Base-by-base conservation (phyloP, 495 filamentous ascomycete species). In the Staphylotrichum longicolle region DNA sequence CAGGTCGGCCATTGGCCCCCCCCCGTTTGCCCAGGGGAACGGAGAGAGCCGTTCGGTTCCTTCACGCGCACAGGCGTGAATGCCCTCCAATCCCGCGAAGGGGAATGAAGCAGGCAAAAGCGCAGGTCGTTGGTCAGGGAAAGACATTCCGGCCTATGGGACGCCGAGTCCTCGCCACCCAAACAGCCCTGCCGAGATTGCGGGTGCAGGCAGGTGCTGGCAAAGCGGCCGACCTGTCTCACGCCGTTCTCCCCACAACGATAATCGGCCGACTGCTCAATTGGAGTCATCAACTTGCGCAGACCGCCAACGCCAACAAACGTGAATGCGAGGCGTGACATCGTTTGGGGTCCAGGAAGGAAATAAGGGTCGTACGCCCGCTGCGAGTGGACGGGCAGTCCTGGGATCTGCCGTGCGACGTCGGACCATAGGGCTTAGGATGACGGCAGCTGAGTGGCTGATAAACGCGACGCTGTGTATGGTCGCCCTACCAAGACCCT, bases 371-470 rank as follows among this genome's bases (percentile, higher is more conserved):
- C 34, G 41, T 40, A 15, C n/a, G 20, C 3, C 30, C 37, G 33
- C 49, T 7, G 37, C 37, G 37, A 7, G 6, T 10, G 6, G 37
- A 32, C 35, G 15, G 34, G 35, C 27, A 39, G 20, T 27, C 20
- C 10, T 33, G 20, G 41, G 10, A 12, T 5, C 41, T 57, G 44
- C 33, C 14, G 45, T 57, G 45, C 45, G 44, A 57, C 55, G 55
- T 57, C 55, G 55, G 55, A 48, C 44, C 32, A 33, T 47, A 39
- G 45, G 54, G 54, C 54, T 57, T 46, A 57, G 30, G 7, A 35
- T 47, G 33, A 37, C 55, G 37, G 45, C 56, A 41, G 56, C 56
- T 58, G 56, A 58, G 45, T 58, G 56, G 52, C 52, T 15, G 39
- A 32, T 33, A 32, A 44, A 55, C 52, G 52, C 52, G 39, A 55